phyloP scores from a whole-genome alignment of 148 eudicot genomes.

The Fagopyrum esculentum region DNA sequence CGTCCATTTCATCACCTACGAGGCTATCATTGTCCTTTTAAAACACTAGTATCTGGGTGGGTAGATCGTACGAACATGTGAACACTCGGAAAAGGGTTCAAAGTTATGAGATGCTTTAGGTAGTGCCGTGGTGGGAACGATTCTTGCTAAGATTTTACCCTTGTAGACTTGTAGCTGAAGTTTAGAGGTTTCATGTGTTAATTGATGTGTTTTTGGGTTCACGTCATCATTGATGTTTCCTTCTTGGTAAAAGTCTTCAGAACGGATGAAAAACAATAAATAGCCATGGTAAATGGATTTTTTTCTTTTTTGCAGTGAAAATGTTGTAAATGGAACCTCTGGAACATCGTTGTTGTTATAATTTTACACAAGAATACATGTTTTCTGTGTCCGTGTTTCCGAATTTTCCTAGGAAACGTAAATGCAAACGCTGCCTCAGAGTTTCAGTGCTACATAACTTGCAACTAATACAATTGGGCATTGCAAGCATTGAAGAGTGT shows the following conservation, averaged over 20 bases:
- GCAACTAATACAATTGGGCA: background rate
- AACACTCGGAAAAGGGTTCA: background rate
- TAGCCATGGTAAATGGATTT: background rate
- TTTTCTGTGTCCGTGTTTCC: no score
- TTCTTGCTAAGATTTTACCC: background rate
- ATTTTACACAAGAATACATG: no score
- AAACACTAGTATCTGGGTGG: background rate
- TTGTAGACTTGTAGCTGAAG: background rate
- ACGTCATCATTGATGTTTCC: background rate
- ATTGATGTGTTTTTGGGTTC: background rate
- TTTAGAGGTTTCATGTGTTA: background rate
- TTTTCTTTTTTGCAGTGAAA: background rate
- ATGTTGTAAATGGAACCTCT: no score
- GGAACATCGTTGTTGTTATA: no score
- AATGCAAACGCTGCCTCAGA: no score
- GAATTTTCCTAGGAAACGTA: no score
- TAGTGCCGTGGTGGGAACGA: background rate
- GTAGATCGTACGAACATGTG: background rate
- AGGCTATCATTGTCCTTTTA: conserved; percentile 24
- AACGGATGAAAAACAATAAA: no score
- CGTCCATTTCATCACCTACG: conserved; percentile 4
- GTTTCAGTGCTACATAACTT: background rate
- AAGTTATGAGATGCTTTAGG: background rate
- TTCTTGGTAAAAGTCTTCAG: background rate
- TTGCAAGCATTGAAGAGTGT: background rate